These are phyloP conservation scores for Aurinia saxatilis DNA, from an alignment of 345 rosid genomes.

Conservation along the genomic window DNA sequence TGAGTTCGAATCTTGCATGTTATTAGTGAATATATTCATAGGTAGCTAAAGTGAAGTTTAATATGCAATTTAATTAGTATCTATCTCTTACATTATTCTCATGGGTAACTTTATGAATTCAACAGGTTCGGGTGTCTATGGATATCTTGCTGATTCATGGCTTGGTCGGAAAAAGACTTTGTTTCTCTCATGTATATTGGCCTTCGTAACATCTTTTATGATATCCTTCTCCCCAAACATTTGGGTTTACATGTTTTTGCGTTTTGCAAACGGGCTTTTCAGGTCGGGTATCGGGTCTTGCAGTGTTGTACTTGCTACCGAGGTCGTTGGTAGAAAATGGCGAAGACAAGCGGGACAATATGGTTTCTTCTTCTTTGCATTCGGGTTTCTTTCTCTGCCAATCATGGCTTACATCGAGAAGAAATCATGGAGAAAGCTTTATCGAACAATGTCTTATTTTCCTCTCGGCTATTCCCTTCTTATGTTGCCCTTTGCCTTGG, in stretches of 20 bases:
- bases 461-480: slow-evolving; percentile 45
- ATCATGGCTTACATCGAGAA: slow-evolving; percentile 49
- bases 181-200: slow-evolving; percentile 39
- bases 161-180: slow-evolving; percentile 58
- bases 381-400: slow-evolving; percentile 64
- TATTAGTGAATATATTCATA: too few relatives aligned
- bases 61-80: not conserved
- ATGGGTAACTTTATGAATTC: not conserved
- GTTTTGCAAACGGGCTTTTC: slow-evolving; percentile 54
- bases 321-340: slow-evolving; percentile 65
- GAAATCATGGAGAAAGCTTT: slow-evolving; percentile 49
- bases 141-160: slow-evolving; percentile 49
- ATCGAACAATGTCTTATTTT: slow-evolving; percentile 39
- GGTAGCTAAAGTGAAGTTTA: too few relatives aligned
- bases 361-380: slow-evolving; percentile 68
- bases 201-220: slow-evolving; percentile 44
- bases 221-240: slow-evolving; percentile 66
- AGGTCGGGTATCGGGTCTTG: slow-evolving; percentile 61
- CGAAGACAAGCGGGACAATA: slow-evolving; percentile 70
- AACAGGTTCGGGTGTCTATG: slow-evolving; percentile 57
- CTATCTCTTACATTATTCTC: not conserved
- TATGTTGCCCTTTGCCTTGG: slow-evolving; percentile 44
- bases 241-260: slow-evolving; percentile 55
- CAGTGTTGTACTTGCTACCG: slow-evolving; percentile 69
- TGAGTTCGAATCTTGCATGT: too few relatives aligned